phyloP scores from a whole-genome alignment of 1,284 basidiomycete genomes.

The Entoloma clypeatum region DNA sequence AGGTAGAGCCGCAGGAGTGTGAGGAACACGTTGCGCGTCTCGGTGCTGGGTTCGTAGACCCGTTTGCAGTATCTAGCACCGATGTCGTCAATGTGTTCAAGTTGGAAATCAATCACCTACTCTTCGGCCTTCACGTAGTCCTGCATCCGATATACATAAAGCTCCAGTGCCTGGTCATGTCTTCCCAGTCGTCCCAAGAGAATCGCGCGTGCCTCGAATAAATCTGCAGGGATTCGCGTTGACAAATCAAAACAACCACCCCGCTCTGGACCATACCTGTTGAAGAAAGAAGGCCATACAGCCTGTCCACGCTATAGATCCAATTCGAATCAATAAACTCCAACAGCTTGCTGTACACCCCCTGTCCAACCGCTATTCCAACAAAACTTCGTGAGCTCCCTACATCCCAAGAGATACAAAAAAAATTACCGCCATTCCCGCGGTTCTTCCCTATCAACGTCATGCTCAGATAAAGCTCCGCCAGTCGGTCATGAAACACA shows the following conservation, averaged over 20 bases:
- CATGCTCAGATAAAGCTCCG: constrained; percentile 78
- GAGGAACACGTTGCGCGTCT: constrained; percentile 72
- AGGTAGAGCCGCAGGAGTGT: constrained; percentile 87
- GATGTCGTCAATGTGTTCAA: constrained; percentile 4
- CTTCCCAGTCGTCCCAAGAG: constrained; percentile 86
- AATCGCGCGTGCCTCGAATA: constrained; percentile 87
- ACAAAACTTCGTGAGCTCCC: not conserved
- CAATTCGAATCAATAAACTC: constrained; percentile 72
- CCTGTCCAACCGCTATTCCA: constrained; percentile 37
- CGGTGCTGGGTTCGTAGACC: constrained; percentile 59
- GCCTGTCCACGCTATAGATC: constrained; percentile 73
- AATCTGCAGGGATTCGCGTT: no score
- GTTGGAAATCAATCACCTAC: constrained; percentile 39
- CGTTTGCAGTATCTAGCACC: constrained; percentile 78
- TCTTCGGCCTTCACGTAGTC: constrained; percentile 87
- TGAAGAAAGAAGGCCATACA: constrained; percentile 73
- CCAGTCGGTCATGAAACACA: constrained; percentile 84
- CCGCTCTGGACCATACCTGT: constrained; percentile 72
- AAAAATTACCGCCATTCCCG: constrained; percentile 49
- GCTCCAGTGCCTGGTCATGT: constrained; percentile 89
- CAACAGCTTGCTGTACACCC: constrained; percentile 68
- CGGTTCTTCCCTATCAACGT: constrained; percentile 52
- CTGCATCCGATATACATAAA: constrained; percentile 85
- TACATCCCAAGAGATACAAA: not conserved
- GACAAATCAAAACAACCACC: no score